Evolutionary conservation across 2,329 filamentous ascomycete genomes (phyloP), one percentile per base, ranked within the genome.

Genomic region (Fusarium acutatum): DNA sequence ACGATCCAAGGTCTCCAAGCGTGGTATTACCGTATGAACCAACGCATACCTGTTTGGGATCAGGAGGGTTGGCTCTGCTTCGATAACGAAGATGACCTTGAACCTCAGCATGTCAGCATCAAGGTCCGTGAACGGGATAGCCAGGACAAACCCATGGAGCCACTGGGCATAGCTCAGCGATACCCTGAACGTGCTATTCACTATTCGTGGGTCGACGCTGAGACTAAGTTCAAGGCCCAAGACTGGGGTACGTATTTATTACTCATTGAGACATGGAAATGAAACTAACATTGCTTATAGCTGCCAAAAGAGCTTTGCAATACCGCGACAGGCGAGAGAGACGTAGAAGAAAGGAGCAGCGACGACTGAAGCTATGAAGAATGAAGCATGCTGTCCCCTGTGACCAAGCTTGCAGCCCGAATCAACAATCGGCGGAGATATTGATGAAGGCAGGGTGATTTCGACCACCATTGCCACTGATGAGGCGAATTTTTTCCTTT

Each of bases 121-220:
- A 84, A 84, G 75, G 83, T 82, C 60, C 81, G 82, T 4, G 82
- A 83, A 62, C 78, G 80, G 34, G 82, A 83, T 52, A 79, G 75
- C 57, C 80, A 81, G 50, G 80, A 80, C 69, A 81, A 80, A 65
- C 80, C 81, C 24, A 78, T 78, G 75, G 80, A 83, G 62, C 81
- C 81, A 3, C 75, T 83, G 30, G 82, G 82, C 4, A 77, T 84
- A 17, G 82, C 80, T 2, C 82, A 83, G 60, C 80, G 86, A n/a
- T 87, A 84, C 63, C 86, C 86, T 5, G 85, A 87, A 64, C 81
- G 84, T 30, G 85, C 85, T 12, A 79, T 87, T 41, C 78, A 81
- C 40, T 87, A 87, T 73, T 58, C 76, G 9, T 87, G 86, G 86
- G 83, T 87, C 20, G 79, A 82, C 13, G 60, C 77, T 6, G 81